phyloP scores from a whole-genome alignment of 345 rosid species.

The Brassica carinata region DNA sequence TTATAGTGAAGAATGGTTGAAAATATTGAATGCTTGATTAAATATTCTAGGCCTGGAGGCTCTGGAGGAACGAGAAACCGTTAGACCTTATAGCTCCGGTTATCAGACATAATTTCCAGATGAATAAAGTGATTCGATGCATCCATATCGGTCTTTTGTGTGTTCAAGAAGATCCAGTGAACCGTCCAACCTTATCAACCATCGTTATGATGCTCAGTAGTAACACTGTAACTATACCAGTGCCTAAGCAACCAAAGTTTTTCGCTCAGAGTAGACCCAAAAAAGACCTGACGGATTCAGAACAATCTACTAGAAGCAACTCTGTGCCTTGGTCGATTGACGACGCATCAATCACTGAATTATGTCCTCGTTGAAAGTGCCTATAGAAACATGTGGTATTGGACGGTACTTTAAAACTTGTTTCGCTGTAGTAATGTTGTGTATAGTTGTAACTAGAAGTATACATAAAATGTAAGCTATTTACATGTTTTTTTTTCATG shows the following conservation, averaged over 20 bases:
- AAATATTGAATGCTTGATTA: conserved; percentile 5
- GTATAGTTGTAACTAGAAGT: not conserved
- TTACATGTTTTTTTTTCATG: too few relatives aligned
- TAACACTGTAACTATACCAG: conserved; percentile 37
- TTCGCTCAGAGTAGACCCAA: conserved; percentile 23
- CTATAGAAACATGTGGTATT: not conserved
- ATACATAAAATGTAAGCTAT: not conserved
- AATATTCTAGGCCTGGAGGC: conserved; percentile 55
- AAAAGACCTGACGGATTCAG: not conserved
- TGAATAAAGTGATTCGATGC: conserved; percentile 50
- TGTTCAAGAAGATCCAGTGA: conserved; percentile 58
- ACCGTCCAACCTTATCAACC: conserved; percentile 54
- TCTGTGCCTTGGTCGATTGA: not conserved
- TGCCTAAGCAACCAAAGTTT: conserved; percentile 48
- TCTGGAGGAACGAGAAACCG: conserved; percentile 51
- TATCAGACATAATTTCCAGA: conserved; percentile 34
- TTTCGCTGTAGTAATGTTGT: not conserved
- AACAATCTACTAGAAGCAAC: not conserved
- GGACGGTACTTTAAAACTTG: not conserved
- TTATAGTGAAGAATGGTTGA: not conserved
- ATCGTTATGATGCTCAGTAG: conserved; percentile 49
- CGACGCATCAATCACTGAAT: not conserved
- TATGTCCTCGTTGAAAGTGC: conserved; percentile 29
- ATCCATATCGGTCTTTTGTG: conserved; percentile 62
- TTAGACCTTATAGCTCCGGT: conserved; percentile 52